Evolutionary conservation across 2,329 filamentous ascomycete genomes (phyloP).

Genomic region (Monilinia fructicola): DNA sequence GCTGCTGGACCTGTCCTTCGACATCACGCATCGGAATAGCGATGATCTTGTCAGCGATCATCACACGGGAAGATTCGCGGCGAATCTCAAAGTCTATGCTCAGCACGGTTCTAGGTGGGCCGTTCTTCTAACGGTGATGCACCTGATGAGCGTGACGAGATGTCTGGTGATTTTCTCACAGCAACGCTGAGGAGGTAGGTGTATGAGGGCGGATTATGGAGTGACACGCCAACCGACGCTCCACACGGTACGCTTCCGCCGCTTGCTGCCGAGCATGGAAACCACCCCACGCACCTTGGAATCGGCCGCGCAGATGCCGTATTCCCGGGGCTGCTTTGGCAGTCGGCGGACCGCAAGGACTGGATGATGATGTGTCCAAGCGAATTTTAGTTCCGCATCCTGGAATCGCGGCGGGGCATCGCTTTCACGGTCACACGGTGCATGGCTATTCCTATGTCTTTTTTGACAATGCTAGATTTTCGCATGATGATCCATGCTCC

Average conservation of each 20-base stretch:
- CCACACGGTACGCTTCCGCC: no score
- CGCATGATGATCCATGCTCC: no score
- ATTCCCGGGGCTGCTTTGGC: not conserved
- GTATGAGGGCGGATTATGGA: fast-evolving
- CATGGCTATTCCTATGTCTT: not conserved
- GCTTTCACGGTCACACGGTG: not conserved
- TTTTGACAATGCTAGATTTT: no score
- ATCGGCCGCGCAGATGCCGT: not conserved
- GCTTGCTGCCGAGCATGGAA: not conserved
- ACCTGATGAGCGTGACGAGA: not conserved
- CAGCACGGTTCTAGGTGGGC: no score
- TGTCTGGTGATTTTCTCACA: no score
- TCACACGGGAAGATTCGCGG: not conserved
- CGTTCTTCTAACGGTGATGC: no score
- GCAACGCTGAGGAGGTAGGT: not conserved
- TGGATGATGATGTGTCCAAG: not conserved
- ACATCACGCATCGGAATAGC: not conserved
- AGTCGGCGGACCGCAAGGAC: not conserved
- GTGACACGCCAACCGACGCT: no score
- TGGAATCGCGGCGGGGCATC: not conserved
- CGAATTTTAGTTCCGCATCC: not conserved
- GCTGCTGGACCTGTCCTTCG: no score
- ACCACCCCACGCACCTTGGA: not conserved
- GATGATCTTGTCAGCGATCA: not conserved
- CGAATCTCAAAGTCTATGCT: not conserved